These are phyloP conservation scores for Bidens hawaiensis DNA, from an alignment of 140 eudicot species.

Conservation along the genomic window DNA sequence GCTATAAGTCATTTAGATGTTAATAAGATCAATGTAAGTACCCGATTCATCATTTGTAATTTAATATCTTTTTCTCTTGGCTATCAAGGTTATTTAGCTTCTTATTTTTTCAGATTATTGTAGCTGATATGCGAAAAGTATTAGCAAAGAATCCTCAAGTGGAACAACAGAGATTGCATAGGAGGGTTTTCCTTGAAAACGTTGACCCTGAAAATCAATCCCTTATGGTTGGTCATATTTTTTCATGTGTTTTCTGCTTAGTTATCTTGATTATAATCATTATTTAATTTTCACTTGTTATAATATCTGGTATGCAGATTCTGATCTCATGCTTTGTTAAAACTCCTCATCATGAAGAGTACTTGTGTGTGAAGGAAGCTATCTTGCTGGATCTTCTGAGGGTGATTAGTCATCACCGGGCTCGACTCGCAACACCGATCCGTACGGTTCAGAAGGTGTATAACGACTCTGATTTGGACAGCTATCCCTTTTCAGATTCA, in stretches of 20 bases:
- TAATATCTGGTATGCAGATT: constrained; percentile 45
- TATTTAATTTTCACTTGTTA: not conserved
- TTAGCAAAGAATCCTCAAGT: constrained; percentile 97
- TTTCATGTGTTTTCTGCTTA: not conserved
- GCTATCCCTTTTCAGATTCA: constrained; percentile 66
- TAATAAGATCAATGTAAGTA: too few species aligned
- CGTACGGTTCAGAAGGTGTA: constrained; percentile 85
- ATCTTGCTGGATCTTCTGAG: constrained; percentile 83
- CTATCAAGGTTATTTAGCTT: not conserved
- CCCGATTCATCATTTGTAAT: not conserved
- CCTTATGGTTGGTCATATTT: constrained; percentile 61
- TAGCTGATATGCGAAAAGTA: constrained; percentile 96
- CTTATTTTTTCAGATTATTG: constrained; percentile 56
- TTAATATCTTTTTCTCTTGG: constrained; percentile 1
- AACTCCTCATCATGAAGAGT: constrained; percentile 90
- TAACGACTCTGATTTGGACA: constrained; percentile 66
- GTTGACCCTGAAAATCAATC: constrained; percentile 88
- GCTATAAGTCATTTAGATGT: too few species aligned
- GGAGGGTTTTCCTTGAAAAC: constrained; percentile 88
- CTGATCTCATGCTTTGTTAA: constrained; percentile 89
- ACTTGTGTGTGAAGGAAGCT: constrained; percentile 87
- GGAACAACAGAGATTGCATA: constrained; percentile 89
- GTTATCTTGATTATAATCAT: not conserved
- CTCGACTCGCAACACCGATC: constrained; percentile 94
- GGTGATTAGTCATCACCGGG: constrained; percentile 83